These are phyloP conservation scores for Curvularia eragrostidis DNA, from an alignment of 2,329 filamentous ascomycete genomes.

Conservation along the genomic window DNA sequence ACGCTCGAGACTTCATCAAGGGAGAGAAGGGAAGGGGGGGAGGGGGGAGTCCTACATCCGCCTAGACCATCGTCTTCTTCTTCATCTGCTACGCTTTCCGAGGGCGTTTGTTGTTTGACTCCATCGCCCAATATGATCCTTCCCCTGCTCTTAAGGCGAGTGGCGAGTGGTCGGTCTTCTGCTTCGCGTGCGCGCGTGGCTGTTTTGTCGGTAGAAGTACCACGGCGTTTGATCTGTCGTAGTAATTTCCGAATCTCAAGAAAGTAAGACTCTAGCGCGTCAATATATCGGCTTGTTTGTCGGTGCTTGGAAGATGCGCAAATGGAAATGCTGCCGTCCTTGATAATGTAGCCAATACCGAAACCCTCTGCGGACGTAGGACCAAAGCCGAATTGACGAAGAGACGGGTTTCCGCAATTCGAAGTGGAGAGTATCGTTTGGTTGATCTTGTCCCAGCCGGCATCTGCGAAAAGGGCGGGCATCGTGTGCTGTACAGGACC, in stretches of 20 bases:
- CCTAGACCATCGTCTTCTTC: conserved; percentile 90
- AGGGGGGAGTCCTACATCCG: conserved; percentile 70
- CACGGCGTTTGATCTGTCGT: conserved; percentile 68
- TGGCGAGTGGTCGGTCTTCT: conserved; percentile 58
- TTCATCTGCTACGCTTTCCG: conserved; percentile 73
- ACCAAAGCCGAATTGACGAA: conserved; percentile 95
- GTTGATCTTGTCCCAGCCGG: conserved; percentile 94
- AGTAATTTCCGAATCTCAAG: conserved; percentile 88
- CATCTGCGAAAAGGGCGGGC: conserved; percentile 83
- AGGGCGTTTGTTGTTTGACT: conserved; percentile 57
- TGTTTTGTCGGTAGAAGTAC: conserved; percentile 59
- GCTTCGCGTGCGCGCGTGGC: conserved; percentile 67
- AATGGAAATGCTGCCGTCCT: conserved; percentile 87
- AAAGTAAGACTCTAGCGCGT: conserved; percentile 87
- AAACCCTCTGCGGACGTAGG: conserved; percentile 94
- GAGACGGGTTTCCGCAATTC: conserved; percentile 96
- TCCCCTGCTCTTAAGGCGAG: conserved; percentile 73
- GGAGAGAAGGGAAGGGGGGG: conserved; percentile 34
- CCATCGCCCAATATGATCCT: conserved; percentile 70
- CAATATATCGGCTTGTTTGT: conserved; percentile 88
- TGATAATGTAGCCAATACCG: conserved; percentile 99
- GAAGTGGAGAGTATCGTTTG: conserved; percentile 93
- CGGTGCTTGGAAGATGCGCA: conserved; percentile 93
- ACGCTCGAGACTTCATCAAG: conserved; percentile 29
- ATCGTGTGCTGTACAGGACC: conserved; percentile 58